Evolutionary conservation across 257 asterid genomes (phyloP).

Genomic region (Avicennia marina): DNA sequence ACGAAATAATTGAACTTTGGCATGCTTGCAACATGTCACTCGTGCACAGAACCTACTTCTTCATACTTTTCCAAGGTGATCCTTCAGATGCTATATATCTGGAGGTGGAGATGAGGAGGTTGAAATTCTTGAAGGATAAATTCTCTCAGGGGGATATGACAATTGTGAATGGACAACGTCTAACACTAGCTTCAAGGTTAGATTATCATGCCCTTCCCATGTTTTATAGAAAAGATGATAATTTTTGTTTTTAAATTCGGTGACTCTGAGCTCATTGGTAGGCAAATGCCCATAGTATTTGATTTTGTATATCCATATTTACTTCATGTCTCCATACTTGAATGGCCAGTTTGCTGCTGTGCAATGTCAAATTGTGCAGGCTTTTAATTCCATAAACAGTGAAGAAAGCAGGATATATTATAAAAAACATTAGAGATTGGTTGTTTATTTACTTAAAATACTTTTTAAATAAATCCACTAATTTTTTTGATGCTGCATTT

Average conservation of each 20-base stretch:
- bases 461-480: not conserved
- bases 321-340: not conserved
- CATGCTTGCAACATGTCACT: conserved; percentile 70
- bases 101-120: conserved; percentile 83
- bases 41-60: conserved; percentile 83
- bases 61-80: conserved; percentile 83
- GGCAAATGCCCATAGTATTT: not conserved
- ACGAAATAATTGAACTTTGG: conserved; percentile 82
- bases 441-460: not conserved
- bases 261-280: not conserved
- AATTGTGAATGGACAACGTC: conserved; percentile 41
- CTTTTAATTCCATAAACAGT: too few species aligned
- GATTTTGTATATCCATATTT: not conserved
- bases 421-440: too few species aligned
- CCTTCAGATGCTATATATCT: conserved; percentile 80
- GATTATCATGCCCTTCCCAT: not conserved
- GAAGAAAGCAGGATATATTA: too few species aligned
- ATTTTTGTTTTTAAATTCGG: too few species aligned
- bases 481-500: not conserved
- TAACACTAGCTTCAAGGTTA: conserved; percentile 75
- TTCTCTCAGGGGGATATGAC: conserved; percentile 60
- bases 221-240: too few species aligned
- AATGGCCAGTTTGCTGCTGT: not conserved
- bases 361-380: not conserved
- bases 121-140: conserved; percentile 65